A percentile compares a stretch with the other conserved stretches of the same genome.
phyloP scores from a whole-genome alignment of 768 basidiomycete genomes.

The Hemileccinum impolitum region DNA sequence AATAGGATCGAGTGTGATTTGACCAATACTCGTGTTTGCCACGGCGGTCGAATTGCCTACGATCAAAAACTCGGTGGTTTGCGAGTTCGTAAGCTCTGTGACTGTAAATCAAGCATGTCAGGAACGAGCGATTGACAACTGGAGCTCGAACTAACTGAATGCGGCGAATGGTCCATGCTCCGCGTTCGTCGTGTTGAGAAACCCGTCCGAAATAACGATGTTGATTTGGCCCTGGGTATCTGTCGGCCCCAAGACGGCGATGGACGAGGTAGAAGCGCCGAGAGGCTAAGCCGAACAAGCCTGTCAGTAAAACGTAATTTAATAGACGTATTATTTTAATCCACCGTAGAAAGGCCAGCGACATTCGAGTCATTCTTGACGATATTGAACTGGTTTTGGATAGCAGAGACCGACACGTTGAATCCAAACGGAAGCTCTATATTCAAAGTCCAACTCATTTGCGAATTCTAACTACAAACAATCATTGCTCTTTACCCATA shows the following conservation, averaged over 20 bases:
- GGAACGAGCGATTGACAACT: neutral
- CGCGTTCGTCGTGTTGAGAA: conserved; percentile 44
- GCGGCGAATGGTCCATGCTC: conserved; percentile 51
- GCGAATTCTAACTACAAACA: neutral
- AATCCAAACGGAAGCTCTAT: conserved; percentile 74
- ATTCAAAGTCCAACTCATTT: conserved; percentile 3
- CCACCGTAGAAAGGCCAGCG: conserved; percentile 59
- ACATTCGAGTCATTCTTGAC: conserved; percentile 48
- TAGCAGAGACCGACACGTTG: conserved; percentile 51
- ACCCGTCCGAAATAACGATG: conserved; percentile 56
- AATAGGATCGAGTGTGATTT: conserved; percentile 68
- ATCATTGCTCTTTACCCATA: conserved; percentile 40
- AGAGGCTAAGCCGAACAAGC: conserved; percentile 42
- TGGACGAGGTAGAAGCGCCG: conserved; percentile 59
- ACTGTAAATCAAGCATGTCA: conserved; percentile 36
- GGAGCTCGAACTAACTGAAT: conserved; percentile 46
- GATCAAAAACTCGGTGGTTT: conserved; percentile 50
- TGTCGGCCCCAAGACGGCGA: conserved; percentile 47
- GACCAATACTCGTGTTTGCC: conserved; percentile 59
- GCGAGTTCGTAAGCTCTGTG: conserved; percentile 49
- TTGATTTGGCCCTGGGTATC: conserved; percentile 63
- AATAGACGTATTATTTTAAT: neutral
- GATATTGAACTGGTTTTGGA: conserved; percentile 65
- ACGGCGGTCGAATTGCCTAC: conserved; percentile 58
- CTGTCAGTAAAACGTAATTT: neutral